Percentiles rank a stretch among this genome's conserved stretches.
phyloP scores from a whole-genome alignment of 2,329 filamentous ascomycete species.

The Teratosphaeria pseudoeucalypti region DNA sequence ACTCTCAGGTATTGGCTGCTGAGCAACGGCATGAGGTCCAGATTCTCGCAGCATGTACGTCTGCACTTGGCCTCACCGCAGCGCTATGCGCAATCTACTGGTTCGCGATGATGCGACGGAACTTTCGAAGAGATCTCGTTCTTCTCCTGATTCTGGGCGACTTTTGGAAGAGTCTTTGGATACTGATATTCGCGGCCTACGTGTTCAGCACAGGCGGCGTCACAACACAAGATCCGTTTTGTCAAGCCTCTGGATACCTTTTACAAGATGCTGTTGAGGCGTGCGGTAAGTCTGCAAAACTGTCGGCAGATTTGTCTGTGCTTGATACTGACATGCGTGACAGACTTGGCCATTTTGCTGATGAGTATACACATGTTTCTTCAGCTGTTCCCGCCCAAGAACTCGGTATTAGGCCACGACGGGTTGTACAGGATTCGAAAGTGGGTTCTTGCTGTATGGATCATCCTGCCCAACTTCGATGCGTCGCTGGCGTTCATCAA shows the following conservation, averaged over 20 bases:
- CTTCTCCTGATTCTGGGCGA: slow-evolving; percentile 65
- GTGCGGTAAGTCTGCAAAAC: slow-evolving; percentile 13
- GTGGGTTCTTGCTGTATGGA: slow-evolving; percentile 47
- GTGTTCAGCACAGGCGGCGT: slow-evolving; percentile 41
- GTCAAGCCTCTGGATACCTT: slow-evolving; percentile 21
- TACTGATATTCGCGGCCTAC: slow-evolving; percentile 54
- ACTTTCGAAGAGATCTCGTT: slow-evolving; percentile 65
- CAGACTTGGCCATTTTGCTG: slow-evolving; percentile 59
- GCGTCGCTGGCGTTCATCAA: slow-evolving; percentile 55
- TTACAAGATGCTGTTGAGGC: slow-evolving; percentile 17
- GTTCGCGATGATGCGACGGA: slow-evolving; percentile 63
- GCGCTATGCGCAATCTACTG: slow-evolving; percentile 54
- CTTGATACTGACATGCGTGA: not conserved
- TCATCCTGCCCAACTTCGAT: slow-evolving; percentile 49
- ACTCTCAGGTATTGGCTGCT: slow-evolving; percentile 7
- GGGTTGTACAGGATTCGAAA: slow-evolving; percentile 60
- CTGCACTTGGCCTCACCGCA: slow-evolving; percentile 45
- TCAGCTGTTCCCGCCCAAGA: slow-evolving; percentile 54
- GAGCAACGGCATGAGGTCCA: slow-evolving; percentile 22
- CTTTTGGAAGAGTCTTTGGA: slow-evolving; percentile 59
- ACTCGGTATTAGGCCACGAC: slow-evolving; percentile 37
- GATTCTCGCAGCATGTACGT: slow-evolving; percentile 24
- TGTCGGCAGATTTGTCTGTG: not conserved
- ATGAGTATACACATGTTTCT: slow-evolving; percentile 64
- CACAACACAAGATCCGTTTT: slow-evolving; percentile 11